Evolutionary conservation across 1,284 basidiomycete genomes (phyloP).

Genomic region (Tilletia caries): DNA sequence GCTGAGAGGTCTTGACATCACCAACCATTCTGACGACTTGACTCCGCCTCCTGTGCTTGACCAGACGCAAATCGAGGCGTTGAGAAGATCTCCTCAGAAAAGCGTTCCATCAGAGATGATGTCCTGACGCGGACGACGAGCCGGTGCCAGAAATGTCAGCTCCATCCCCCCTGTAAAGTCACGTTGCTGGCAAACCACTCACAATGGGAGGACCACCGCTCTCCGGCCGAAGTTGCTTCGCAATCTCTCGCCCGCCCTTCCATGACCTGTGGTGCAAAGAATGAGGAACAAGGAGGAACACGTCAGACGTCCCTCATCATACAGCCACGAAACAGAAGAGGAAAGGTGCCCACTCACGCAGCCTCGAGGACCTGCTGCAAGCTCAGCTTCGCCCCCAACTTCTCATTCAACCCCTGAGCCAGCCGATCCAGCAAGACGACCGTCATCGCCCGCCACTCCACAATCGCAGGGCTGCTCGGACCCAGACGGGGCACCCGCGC

Average conservation of each 20-base stretch:
- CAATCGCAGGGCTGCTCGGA: slow-evolving; percentile 77
- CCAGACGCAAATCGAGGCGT: too few relatives aligned
- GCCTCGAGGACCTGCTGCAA: slow-evolving; percentile 86
- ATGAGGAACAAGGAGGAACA: background rate
- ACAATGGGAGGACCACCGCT: slow-evolving; percentile 77
- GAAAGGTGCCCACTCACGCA: slow-evolving; percentile 55
- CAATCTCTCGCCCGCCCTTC: slow-evolving; percentile 87
- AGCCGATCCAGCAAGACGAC: slow-evolving; percentile 68
- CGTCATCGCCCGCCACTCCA: slow-evolving; percentile 93
- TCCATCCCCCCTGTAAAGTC: background rate
- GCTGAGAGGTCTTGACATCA: too few relatives aligned
- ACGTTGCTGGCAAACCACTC: slow-evolving; percentile 5
- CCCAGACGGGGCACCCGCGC: slow-evolving; percentile 61
- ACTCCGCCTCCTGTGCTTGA: too few relatives aligned
- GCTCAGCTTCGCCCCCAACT: slow-evolving; percentile 55
- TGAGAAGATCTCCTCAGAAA: too few relatives aligned
- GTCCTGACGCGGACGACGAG: slow-evolving; percentile 12
- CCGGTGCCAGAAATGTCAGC: background rate
- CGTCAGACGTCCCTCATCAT: background rate
- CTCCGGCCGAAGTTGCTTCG: slow-evolving; percentile 69
- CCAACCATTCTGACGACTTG: too few relatives aligned
- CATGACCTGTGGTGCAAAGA: slow-evolving; percentile 62
- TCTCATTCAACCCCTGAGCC: slow-evolving; percentile 25
- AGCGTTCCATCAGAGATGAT: slow-evolving; percentile 17
- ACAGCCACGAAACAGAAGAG: background rate